Evolutionary conservation across 2,329 filamentous ascomycete genomes (phyloP), one percentile per base, ranked within the genome.

Genomic region (Aspergillus sp.): DNA sequence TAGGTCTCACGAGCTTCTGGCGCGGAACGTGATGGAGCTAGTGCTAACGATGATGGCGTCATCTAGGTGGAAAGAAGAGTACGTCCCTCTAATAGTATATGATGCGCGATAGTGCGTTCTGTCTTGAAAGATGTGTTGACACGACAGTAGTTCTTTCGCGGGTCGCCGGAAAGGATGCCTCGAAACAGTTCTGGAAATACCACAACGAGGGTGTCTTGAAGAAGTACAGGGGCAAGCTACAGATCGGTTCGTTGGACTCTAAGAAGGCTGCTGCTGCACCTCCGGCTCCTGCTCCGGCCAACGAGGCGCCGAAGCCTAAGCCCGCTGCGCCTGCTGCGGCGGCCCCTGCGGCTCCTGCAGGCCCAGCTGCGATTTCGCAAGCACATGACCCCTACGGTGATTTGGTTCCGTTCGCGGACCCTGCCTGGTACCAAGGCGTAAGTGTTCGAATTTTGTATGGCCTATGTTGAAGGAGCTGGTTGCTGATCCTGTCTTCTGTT

Each of bases 401-500:
- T 56, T 77, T 93, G 65, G 83, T 98, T 54, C 93, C 93, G 30
- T 97, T 94, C 64, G 86, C 82, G 29, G 93, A 98, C 60, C 93
- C 93, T 8, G 81, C 80, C 41, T 98, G 93, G 93, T 96, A 96
- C 70, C 90, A 95, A 68, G 84, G 83, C 56, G 88, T 94, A 76
- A 68, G 88, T 75, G 44, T 43, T 12, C 8, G 27, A 43, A 10
- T 28, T 42, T 9, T 1, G 3, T 7, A n/a, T 41, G 27, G 12
- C 6, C 7, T 5, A 8, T 43, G 6, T 29, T 12, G 4, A 34
- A n/a, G 28, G 29, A n/a, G 7, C 9, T 19, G n/a, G 36, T 47
- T 46, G 41, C 52, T 57, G 33, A 52, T 33, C 5, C 36, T 26
- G 39, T 29, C 53, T 45, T 29, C 28, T 48, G 8, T 4, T 27